Evolutionary conservation across 495 filamentous ascomycete genomes (phyloP).

Genomic region (Trichoderma asperelloides): DNA sequence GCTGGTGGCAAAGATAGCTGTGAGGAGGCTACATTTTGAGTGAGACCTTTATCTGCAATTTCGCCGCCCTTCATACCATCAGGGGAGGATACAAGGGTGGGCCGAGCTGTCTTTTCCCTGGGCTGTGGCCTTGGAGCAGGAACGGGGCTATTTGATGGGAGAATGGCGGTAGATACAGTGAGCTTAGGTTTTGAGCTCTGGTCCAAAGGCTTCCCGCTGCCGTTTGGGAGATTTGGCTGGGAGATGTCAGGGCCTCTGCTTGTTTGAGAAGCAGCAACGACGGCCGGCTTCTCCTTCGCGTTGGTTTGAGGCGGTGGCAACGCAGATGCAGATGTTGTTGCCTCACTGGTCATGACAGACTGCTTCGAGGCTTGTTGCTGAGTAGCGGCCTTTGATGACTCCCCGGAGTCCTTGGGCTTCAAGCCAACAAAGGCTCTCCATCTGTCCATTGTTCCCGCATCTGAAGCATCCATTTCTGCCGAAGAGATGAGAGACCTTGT

Average conservation of each 20-base stretch:
- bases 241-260: background rate
- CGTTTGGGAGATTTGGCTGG: too few relatives aligned
- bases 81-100: background rate
- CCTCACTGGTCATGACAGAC: background rate
- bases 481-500: background rate
- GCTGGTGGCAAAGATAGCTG: background rate
- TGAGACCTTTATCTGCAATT: background rate
- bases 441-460: background rate
- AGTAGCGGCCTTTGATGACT: background rate
- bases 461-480: background rate
- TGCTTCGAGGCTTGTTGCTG: background rate
- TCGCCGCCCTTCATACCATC: background rate
- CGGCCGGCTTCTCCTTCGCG: background rate
- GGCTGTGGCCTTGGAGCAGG: background rate
- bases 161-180: background rate
- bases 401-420: background rate
- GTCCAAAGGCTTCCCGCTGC: background rate
- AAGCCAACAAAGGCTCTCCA: constrained; percentile 1
- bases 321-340: background rate
- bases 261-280: background rate
- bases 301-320: background rate
- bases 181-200: background rate
- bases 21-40: background rate
- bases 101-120: background rate
- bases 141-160: background rate